Evolutionary conservation across 2,329 filamentous ascomycete species (phyloP).

Genomic region (Sporothrix luriei): DNA sequence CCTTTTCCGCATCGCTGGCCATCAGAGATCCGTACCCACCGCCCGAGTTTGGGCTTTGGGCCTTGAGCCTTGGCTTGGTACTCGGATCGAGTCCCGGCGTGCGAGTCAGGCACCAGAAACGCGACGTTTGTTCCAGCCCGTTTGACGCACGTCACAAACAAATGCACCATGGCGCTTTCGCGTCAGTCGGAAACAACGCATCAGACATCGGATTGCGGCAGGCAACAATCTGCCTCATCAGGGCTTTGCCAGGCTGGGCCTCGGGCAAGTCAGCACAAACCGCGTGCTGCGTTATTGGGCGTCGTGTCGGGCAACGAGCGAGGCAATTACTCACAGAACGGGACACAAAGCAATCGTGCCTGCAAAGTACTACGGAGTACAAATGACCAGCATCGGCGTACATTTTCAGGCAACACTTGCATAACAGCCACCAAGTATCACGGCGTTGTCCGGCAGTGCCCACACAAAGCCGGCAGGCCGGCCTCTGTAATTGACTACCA

Average conservation of each 20-base stretch:
- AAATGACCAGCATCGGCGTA: background rate
- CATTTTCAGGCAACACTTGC: background rate
- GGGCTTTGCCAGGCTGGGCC: too few relatives aligned
- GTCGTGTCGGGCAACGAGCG: too few relatives aligned
- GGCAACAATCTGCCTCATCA: background rate
- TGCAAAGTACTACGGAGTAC: background rate
- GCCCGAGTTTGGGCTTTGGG: background rate
- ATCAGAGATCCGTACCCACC: background rate
- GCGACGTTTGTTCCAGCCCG: background rate
- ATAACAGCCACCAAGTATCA: background rate
- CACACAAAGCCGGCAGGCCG: background rate
- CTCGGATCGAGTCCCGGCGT: background rate
- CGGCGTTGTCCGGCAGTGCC: slow-evolving; percentile 11
- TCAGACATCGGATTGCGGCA: background rate
- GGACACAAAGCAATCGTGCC: too few relatives aligned
- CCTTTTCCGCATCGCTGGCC: background rate
- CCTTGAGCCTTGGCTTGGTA: background rate
- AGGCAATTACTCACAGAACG: too few relatives aligned
- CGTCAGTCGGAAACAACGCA: background rate
- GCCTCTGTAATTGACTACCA: background rate
- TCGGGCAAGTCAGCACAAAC: background rate
- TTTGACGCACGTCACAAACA: too few relatives aligned
- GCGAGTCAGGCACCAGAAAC: background rate
- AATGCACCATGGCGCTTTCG: background rate
- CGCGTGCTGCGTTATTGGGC: background rate